phyloP scores from a whole-genome alignment of 225 moss, liverwort and hornwort species.

The Rhytidiadelphus loreus region DNA sequence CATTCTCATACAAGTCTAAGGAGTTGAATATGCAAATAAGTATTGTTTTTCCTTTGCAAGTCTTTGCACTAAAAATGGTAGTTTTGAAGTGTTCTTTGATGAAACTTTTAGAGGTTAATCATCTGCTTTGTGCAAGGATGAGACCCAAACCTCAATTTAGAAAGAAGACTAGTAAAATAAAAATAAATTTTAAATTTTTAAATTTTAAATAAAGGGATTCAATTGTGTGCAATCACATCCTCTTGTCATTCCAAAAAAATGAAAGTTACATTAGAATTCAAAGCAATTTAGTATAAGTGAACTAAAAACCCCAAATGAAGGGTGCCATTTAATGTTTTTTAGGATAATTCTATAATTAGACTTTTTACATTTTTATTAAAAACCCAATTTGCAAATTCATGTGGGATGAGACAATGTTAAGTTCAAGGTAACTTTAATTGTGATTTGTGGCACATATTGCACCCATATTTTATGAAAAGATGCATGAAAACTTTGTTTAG shows the following conservation, averaged over 20 bases:
- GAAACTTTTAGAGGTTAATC: too few species aligned
- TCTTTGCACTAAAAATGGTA: too few species aligned
- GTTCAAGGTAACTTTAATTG: background rate
- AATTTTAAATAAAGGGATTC: too few species aligned
- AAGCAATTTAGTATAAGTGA: background rate
- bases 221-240: too few species aligned
- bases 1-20: background rate
- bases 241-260: background rate
- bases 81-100: too few species aligned
- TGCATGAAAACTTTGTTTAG: background rate
- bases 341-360: background rate
- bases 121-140: too few species aligned
- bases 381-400: background rate
- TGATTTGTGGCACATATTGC: background rate
- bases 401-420: background rate
- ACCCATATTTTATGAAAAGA: background rate
- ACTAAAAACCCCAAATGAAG: fast-evolving
- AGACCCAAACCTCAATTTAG: too few species aligned
- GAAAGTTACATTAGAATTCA: background rate
- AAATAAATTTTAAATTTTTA: too few species aligned
- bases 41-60: too few species aligned
- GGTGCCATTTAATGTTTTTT: background rate
- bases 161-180: too few species aligned
- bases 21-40: background rate
- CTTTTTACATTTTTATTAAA: background rate